Evolutionary conservation across 148 eudicot species (phyloP), one percentile per base, ranked within the genome.

Genomic region (Chenopodium quinoa): DNA sequence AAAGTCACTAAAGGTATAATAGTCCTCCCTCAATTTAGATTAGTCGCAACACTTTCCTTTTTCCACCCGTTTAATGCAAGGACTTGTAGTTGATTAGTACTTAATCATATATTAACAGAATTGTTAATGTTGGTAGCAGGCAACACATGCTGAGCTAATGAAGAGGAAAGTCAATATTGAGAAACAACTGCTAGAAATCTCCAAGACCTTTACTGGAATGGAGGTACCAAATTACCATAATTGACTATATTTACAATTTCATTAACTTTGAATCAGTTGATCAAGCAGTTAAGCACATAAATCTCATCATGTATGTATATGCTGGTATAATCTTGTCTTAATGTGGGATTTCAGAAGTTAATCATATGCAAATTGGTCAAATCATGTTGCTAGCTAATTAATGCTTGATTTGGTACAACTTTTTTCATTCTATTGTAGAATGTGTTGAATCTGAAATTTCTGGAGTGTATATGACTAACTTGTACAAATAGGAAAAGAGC

Each of bases 161-260:
- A 84, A 77, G 82, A 88, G 69, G 81, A 88, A 78, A 86, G 84
- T 81, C 2, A 65, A 54, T 48, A 78, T 88, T 63, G 90, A 88
- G 80, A 85, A 80, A 76, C 80, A 84, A 40, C 82, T 88, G 20
- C 22, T 77, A 75, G 63, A 81, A 23, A 79, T 84, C 69, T 80
- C 84, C 52, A 86, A 80, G 47, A 75, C 80, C 25, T 56, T 75
- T 31, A 47, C 78, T 32, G 86, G 47, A 70, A 84, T 88, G 80
- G 84, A 86, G 88, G 88, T 85, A 80, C 31, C 20, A 20, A 32
- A 74, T 56, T 73, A 60, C 25, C 31, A 62, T 76, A 8, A 12
- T 6, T 40, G 46, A 10, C 10, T n/a, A 7, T 1, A 7, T 70
- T 14, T 50, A 12, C 54, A 50, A 14, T 50, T 50, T 9, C 14